Percentiles rank a stretch among this genome's conserved stretches.
Conservation (phyloP, 768 basidiomycete genomes). For the Leucocoprinus sp. region DNA sequence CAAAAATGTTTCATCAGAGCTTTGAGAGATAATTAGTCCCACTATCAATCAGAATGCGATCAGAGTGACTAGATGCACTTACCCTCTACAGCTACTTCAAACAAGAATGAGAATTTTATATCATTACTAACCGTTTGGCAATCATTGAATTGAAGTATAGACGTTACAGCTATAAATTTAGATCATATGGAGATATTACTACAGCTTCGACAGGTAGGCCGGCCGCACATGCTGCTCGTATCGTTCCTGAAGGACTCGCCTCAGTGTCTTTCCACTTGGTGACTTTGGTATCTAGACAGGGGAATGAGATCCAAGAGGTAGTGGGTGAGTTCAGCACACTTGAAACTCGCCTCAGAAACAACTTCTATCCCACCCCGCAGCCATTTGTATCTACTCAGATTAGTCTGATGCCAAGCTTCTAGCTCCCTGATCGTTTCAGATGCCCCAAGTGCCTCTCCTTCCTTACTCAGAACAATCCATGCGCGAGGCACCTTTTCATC, state of each 20-base stretch:
- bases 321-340: neutral
- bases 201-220: no score
- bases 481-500: slow-evolving; percentile 72
- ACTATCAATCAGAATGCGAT: no score
- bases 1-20: no score
- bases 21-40: no score
- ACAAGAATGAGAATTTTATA: no score
- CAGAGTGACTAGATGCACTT: no score
- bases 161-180: no score
- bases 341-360: slow-evolving; percentile 45
- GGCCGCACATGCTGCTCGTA: no score
- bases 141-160: no score
- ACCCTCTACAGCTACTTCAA: no score
- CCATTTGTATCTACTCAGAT: slow-evolving; percentile 70
- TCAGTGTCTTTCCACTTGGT: slow-evolving; percentile 62
- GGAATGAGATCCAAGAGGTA: neutral
- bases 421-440: slow-evolving; percentile 35
- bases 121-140: no score
- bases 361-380: slow-evolving; percentile 63
- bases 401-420: slow-evolving; percentile 51
- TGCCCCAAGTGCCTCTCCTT: slow-evolving; percentile 42
- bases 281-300: slow-evolving; percentile 58
- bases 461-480: slow-evolving; percentile 59
- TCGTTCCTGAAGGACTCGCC: slow-evolving; percentile 49
- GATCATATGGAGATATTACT: no score